Conservation (phyloP, 176 grass and related monocot species). For the Poa annua region DNA sequence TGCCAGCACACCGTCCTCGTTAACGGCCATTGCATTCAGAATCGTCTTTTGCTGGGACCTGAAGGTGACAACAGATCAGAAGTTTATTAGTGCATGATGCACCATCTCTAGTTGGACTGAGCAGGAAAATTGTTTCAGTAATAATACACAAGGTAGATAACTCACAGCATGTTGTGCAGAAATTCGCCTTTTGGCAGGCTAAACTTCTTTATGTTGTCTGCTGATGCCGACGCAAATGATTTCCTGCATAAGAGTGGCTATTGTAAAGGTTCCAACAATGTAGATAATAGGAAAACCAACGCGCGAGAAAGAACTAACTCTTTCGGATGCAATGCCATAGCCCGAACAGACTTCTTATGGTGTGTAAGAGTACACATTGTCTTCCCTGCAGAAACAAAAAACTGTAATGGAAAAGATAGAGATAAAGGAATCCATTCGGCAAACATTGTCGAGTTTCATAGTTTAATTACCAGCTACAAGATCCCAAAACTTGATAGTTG, state of each 20-base stretch:
- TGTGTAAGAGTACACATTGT: constrained; percentile 92
- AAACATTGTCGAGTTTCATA: constrained; percentile 8
- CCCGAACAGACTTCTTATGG: constrained; percentile 93
- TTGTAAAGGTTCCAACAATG: constrained; percentile 2
- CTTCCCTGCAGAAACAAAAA: constrained; percentile 62
- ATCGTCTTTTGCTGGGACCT: constrained; percentile 97
- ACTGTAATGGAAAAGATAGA: constrained; percentile 23
- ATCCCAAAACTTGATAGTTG: constrained; percentile 98
- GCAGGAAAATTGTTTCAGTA: neutral
- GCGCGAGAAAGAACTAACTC: constrained; percentile 52
- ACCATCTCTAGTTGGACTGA: neutral
- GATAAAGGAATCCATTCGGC: neutral
- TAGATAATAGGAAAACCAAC: constrained; percentile 19
- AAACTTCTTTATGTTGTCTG: constrained; percentile 98
- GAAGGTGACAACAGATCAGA: neutral
- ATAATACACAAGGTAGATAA: constrained; percentile 18
- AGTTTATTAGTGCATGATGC: constrained; percentile 4
- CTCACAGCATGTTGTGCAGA: constrained; percentile 97
- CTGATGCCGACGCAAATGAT: constrained; percentile 92
- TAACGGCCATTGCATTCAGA: constrained; percentile 89
- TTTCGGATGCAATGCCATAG: constrained; percentile 90
- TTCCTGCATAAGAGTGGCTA: constrained; percentile 54
- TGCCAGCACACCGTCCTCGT: constrained; percentile 88
- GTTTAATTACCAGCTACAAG: constrained; percentile 84
- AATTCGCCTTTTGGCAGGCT: constrained; percentile 93